phyloP scores from a whole-genome alignment of 345 rosid genomes.

The Eucalyptus decipiens region DNA sequence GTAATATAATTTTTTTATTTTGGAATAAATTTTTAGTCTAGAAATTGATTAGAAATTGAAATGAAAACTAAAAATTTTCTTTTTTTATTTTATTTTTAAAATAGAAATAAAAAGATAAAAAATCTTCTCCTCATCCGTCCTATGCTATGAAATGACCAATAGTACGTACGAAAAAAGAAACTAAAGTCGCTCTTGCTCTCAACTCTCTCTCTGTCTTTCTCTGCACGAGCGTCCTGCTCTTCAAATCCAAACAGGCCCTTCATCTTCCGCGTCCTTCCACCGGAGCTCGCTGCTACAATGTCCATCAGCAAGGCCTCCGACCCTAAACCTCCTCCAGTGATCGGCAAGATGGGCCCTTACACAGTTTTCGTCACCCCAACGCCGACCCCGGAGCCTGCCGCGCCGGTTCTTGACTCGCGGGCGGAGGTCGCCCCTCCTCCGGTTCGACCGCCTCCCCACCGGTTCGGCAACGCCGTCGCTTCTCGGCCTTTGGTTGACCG shows the following conservation, averaged over 20 bases:
- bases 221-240: neutral
- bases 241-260: neutral
- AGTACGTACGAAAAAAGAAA: neutral
- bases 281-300: constrained; percentile 14
- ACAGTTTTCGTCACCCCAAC: constrained; percentile 93
- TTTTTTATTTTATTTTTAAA: neutral
- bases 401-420: constrained; percentile 22
- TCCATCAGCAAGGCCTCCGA: constrained; percentile 37
- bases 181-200: neutral
- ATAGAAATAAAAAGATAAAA: neutral
- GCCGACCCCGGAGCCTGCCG: constrained; percentile 52
- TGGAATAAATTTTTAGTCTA: accelerated
- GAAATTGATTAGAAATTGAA: no score
- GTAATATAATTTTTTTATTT: neutral
- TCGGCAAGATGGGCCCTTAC: constrained; percentile 94
- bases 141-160: neutral
- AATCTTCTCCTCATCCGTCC: no score
- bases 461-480: constrained; percentile 27
- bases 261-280: neutral
- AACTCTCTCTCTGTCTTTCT: neutral
- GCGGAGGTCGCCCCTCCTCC: constrained; percentile 26
- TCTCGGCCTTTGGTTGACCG: neutral
- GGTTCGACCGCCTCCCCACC: constrained; percentile 54
- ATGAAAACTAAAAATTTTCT: no score
- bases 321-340: constrained; percentile 63